Evolutionary conservation across 495 filamentous ascomycete species (phyloP), one percentile per base, ranked within the genome.

Genomic region (Hyphodiscus hymeniophilus): DNA sequence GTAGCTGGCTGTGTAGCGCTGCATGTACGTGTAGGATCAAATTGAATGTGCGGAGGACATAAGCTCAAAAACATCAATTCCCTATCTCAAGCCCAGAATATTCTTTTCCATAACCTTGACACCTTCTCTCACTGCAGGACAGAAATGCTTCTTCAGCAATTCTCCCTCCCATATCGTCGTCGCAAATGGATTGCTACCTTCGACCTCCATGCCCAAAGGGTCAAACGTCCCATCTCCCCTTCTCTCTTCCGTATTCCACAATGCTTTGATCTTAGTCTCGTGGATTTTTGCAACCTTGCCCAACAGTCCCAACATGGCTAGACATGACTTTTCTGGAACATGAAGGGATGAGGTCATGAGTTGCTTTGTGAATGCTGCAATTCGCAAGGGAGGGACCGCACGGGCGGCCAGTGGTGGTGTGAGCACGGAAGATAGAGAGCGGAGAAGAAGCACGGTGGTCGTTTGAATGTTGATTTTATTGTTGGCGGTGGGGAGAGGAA

Each of bases 81-180:
- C 5, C 18, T 46, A 58, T 58, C 42, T 58, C 28, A 57, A 26
- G 5, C 58, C 54, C 8, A 57, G 24, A 56, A 68, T 52, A 74
- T 66, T 55, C 72, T 81, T 85, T 64, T 90, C 85, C 58, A 95
- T 72, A 36, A 71, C 68, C 55, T 76, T 71, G 12, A 85, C 72
- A n/a, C 79, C 81, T 51, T 91, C 85, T 44, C 85, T 70, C 1
- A 98, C 83, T 52, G 78, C 79, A n/a, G 89, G 89, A 52, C 80
- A 87, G 58, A 84, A 98, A 72, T 98, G 92, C 48, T 79, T 69
- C 58, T 79, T 73, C 56, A 98, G 60, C 36, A 98, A 55, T 69
- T 96, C 90, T 2, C 87, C 89, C 59, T 98, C 92, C 91, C 91
- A 98, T 6, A 94, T 72, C 2, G 88, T 94, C 3, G 82, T 76